Evolutionary conservation across 164 flowering plant genomes (phyloP), one percentile per base, ranked within the genome.

Genomic region (Cinnamomum micranthum): DNA sequence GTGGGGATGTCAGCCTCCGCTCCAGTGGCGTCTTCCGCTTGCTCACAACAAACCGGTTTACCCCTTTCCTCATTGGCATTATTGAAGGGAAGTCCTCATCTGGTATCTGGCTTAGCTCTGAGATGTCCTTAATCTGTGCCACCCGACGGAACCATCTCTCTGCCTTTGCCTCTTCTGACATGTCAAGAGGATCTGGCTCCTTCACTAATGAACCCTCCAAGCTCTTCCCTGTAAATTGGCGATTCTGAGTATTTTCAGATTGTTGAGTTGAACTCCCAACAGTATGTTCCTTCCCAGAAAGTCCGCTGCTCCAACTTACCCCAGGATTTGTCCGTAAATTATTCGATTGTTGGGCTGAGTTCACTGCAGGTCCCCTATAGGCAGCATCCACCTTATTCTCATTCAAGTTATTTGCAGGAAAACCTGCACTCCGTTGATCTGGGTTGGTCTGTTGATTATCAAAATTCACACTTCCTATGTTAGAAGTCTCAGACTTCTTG

Each of bases 61-160:
- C 97, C 31, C 99, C 99, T 80, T 93, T 93, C 78, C 98, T 78
- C 98, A 95, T 91, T 20, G 99, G 99, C 99, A 95, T 95, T 84
- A 95, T 95, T 14, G 89, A 84, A 1, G 99, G 99, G 78, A 95
- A 95, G 71, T 95, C 99, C 78, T 92, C 97, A 81, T 95, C 98
- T 0, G 98, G 98, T 58, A 92, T 95, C 82, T 92, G 87, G 75
- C 97, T 91, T 65, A 95, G 87, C 82, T 95, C 98, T 2, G 98
- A 92, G 35, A 93, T 93, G 83, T 95, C 98, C 70, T 95, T 93
- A 50, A 95, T 95, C 83, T 93, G 97, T 28, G 97, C 92, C 71
- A 89, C 97, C 35, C 99, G 92, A 33, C 89, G 78, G 78, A 95
- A 93, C 98, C 98, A 95, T 75, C 99, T 90, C 80, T 93, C 90